A percentile compares a stretch with the other conserved stretches of the same genome.
phyloP scores from a whole-genome alignment of 768 basidiomycete species.

The Podaxis carcinomalis region DNA sequence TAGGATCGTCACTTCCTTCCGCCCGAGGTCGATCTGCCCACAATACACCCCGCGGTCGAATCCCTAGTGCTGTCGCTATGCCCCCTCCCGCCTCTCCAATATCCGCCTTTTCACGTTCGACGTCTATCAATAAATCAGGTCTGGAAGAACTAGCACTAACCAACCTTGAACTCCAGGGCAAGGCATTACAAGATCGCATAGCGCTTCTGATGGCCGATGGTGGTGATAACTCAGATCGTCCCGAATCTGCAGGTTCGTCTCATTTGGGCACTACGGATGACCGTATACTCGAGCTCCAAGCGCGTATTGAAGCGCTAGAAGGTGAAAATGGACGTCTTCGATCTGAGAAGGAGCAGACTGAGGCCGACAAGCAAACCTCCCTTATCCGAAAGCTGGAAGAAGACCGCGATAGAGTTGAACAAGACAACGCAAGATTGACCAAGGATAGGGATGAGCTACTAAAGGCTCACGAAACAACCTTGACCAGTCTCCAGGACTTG shows the following conservation, averaged over 20 bases:
- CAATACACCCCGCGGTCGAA: slow-evolving; percentile 58
- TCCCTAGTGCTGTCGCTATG: slow-evolving; percentile 77
- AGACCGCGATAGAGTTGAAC: neutral
- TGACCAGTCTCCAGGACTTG: neutral
- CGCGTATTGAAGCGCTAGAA: slow-evolving; percentile 57
- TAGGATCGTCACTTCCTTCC: slow-evolving; percentile 28
- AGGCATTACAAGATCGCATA: slow-evolving; percentile 46
- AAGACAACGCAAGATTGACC: neutral
- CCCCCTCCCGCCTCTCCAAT: slow-evolving; percentile 72
- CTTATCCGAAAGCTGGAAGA: neutral
- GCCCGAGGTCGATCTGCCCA: slow-evolving; percentile 34
- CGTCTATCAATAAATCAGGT: slow-evolving; percentile 30
- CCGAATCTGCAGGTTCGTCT: slow-evolving; percentile 35
- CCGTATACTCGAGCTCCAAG: slow-evolving; percentile 39
- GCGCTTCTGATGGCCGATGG: slow-evolving; percentile 31
- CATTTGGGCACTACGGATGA: slow-evolving; percentile 31
- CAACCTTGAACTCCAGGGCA: slow-evolving; percentile 35
- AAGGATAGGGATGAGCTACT: slow-evolving; percentile 8
- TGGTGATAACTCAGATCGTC: slow-evolving; percentile 25
- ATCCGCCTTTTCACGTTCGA: slow-evolving; percentile 5
- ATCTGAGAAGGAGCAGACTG: slow-evolving; percentile 23
- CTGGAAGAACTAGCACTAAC: slow-evolving; percentile 11
- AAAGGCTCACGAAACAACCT: slow-evolving; percentile 6
- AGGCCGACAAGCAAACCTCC: slow-evolving; percentile 25
- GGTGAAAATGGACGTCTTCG: slow-evolving; percentile 66